phyloP scores from a whole-genome alignment of 2,329 filamentous ascomycete species.

The Exophiala xenobiotica region DNA sequence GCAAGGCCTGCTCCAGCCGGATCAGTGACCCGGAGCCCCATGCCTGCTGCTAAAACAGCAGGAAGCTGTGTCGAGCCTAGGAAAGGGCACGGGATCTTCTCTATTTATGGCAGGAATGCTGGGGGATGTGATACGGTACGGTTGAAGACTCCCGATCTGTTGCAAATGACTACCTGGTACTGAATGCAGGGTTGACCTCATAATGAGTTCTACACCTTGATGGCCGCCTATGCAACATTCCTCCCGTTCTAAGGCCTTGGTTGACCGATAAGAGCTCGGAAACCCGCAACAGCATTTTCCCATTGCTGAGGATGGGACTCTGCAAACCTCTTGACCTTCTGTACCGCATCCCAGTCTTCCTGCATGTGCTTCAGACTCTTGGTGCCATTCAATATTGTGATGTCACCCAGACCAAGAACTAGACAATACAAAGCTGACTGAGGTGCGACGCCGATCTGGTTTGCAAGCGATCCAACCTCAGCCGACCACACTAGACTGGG shows the following conservation, averaged over 20 bases:
- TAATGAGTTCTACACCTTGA: too few relatives aligned
- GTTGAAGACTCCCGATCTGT: too few relatives aligned
- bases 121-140: too few relatives aligned
- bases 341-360: conserved; percentile 50
- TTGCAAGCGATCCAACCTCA: conserved; percentile 53
- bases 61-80: too few relatives aligned
- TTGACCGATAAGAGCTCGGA: conserved; percentile 47
- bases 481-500: conserved; percentile 49
- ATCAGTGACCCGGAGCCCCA: not conserved
- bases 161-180: too few relatives aligned
- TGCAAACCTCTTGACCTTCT: conserved; percentile 44
- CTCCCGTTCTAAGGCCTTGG: conserved; percentile 6
- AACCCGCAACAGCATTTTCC: conserved; percentile 48
- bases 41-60: not conserved
- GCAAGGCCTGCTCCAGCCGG: not conserved
- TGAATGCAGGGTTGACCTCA: too few relatives aligned
- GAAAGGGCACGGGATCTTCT: too few relatives aligned
- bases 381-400: conserved; percentile 58
- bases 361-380: conserved; percentile 53
- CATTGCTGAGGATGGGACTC: conserved; percentile 51
- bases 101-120: too few relatives aligned
- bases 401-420: conserved; percentile 53
- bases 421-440: conserved; percentile 56
- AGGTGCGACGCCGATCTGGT: conserved; percentile 40
- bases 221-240: too few relatives aligned